These are phyloP conservation scores for Pyrenophora tritici-repentis DNA, from an alignment of 2,329 filamentous ascomycete species.

Conservation along the genomic window DNA sequence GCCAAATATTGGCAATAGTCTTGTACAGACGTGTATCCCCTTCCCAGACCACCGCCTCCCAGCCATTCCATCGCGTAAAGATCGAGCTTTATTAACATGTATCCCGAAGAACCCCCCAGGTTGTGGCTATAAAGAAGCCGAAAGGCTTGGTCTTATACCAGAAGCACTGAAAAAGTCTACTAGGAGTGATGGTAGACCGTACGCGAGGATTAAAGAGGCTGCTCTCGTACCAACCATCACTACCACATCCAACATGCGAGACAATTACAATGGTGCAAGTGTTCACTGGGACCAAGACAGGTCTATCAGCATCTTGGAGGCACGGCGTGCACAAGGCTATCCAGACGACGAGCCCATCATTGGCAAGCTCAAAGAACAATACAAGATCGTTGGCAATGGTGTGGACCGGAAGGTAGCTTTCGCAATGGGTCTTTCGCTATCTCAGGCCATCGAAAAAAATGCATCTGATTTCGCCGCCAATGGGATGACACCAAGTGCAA, in stretches of 20 bases:
- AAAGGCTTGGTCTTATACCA: slow-evolving; percentile 48
- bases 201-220: slow-evolving; percentile 58
- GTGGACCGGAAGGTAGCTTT: slow-evolving; percentile 72
- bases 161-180: slow-evolving; percentile 22
- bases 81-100: slow-evolving; percentile 56
- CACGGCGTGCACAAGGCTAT: slow-evolving; percentile 70
- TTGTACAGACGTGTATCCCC: slow-evolving; percentile 64
- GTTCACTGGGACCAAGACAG: slow-evolving; percentile 72
- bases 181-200: slow-evolving; percentile 46
- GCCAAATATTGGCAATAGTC: slow-evolving; percentile 65
- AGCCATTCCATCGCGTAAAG: slow-evolving; percentile 13
- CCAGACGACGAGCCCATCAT: slow-evolving; percentile 72
- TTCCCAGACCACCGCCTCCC: slow-evolving; percentile 70
- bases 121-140: slow-evolving; percentile 30
- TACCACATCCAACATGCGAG: slow-evolving; percentile 57
- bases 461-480: not conserved
- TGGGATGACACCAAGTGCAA: not conserved
- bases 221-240: slow-evolving; percentile 67
- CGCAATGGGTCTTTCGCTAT: slow-evolving; percentile 66
- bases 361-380: slow-evolving; percentile 61
- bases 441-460: slow-evolving; percentile 14
- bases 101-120: slow-evolving; percentile 63
- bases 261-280: slow-evolving; percentile 60
- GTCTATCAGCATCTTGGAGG: slow-evolving; percentile 68
- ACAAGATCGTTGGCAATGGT: slow-evolving; percentile 74